Conservation (phyloP, 139 green algal species). For the Asterochloris erici region DNA sequence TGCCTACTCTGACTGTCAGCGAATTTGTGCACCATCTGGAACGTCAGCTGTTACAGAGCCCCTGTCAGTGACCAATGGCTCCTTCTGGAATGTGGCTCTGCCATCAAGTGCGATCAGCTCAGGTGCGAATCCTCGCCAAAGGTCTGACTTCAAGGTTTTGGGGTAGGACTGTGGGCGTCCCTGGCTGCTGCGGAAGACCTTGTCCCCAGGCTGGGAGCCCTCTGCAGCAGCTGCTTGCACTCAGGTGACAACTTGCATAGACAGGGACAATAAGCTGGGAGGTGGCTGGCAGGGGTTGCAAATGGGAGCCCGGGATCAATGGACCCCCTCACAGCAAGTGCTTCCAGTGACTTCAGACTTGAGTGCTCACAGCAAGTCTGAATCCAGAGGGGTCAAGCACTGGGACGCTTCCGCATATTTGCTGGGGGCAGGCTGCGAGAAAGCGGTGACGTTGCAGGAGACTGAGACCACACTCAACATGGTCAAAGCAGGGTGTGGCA, state of each 20-base stretch:
- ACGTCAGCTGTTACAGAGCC: conserved; percentile 34
- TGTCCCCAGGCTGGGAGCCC: conserved; percentile 31
- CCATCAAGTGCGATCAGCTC: conserved; percentile 20
- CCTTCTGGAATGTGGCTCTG: conserved; percentile 31
- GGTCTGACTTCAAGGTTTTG: conserved; percentile 46
- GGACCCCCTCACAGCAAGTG: no score
- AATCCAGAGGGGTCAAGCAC: no score
- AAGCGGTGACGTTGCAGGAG: no score
- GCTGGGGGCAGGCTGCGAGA: no score
- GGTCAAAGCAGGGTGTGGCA: neutral
- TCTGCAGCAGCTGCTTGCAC: conserved; percentile 14
- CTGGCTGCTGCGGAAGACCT: conserved; percentile 34
- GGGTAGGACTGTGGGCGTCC: neutral
- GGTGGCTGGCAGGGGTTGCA: neutral
- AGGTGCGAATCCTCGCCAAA: conserved; percentile 36
- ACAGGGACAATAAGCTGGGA: neutral
- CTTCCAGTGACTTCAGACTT: no score
- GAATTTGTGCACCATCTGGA: conserved; percentile 38
- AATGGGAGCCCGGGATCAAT: no score
- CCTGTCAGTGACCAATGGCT: conserved; percentile 26
- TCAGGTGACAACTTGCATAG: neutral
- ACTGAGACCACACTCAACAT: no score
- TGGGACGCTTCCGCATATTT: no score
- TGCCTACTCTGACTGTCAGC: neutral
- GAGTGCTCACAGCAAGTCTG: no score